These are phyloP conservation scores for Mucor irregularis DNA, from an alignment of 371 early-diverging fungal species.

Conservation along the genomic window DNA sequence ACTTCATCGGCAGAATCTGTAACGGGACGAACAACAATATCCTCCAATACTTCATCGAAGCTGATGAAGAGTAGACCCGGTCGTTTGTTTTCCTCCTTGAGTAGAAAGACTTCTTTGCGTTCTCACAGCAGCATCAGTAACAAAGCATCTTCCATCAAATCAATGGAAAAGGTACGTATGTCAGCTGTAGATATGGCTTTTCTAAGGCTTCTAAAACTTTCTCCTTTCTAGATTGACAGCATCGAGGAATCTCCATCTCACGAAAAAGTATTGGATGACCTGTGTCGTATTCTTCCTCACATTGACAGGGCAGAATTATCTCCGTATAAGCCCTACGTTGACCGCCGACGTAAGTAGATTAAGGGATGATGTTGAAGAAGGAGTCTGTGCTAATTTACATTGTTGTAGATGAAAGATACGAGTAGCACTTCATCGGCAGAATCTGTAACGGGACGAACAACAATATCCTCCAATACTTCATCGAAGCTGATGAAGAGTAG, in stretches of 20 bases:
- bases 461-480: background rate
- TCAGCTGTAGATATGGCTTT: no score
- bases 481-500: slow-evolving; percentile 9
- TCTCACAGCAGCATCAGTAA: slow-evolving; percentile 19
- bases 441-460: slow-evolving; percentile 8
- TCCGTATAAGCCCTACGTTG: background rate
- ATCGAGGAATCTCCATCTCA: slow-evolving; percentile 5
- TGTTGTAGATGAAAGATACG: slow-evolving; percentile 1
- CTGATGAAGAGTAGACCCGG: slow-evolving; percentile 13
- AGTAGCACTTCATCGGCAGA: slow-evolving; percentile 24
- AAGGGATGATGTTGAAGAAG: background rate
- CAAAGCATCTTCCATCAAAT: slow-evolving; percentile 17
- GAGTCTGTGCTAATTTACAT: background rate
- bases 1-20: slow-evolving; percentile 24
- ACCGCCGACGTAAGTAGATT: slow-evolving; percentile 1
- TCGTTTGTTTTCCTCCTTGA: slow-evolving; percentile 29
- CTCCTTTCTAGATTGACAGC: slow-evolving; percentile 3
- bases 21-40: background rate
- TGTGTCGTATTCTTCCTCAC: slow-evolving; percentile 31
- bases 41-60: slow-evolving; percentile 1
- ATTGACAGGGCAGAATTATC: slow-evolving; percentile 21
- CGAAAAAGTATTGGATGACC: slow-evolving; percentile 27
- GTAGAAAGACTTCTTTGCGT: slow-evolving; percentile 27
- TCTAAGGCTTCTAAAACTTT: no score
- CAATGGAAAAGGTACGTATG: slow-evolving; percentile 33